phyloP scores from a whole-genome alignment of 441 rosid genomes.

The Populus hybrid region DNA sequence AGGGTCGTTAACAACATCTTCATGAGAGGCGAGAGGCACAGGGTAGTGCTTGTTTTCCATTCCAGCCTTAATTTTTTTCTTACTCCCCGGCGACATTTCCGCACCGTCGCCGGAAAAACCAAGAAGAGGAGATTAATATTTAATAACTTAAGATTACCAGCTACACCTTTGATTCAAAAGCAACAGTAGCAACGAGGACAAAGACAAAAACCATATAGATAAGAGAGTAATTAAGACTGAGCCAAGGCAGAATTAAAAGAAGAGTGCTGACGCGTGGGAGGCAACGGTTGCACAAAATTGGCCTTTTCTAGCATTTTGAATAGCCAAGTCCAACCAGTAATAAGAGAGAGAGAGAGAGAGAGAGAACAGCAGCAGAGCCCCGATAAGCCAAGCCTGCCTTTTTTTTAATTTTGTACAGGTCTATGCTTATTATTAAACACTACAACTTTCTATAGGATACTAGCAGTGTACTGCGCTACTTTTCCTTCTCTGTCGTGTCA shows the following conservation, averaged over 20 bases:
- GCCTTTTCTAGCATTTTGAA: constrained; percentile 45
- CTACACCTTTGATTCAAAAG: not conserved
- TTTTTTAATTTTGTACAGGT: constrained; percentile 27
- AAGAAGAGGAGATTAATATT: not conserved
- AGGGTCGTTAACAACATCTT: constrained; percentile 44
- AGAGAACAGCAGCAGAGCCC: constrained; percentile 7
- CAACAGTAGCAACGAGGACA: constrained; percentile 4
- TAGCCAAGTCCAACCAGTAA: constrained; percentile 16
- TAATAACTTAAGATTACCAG: not conserved
- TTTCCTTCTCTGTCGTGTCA: constrained; percentile 43
- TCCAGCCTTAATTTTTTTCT: constrained; percentile 10
- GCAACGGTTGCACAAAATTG: constrained; percentile 67
- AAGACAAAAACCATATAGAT: constrained; percentile 12
- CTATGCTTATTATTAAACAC: constrained; percentile 34
- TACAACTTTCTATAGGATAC: constrained; percentile 8
- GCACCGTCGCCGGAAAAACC: constrained; percentile 17
- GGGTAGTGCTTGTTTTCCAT: constrained; percentile 50
- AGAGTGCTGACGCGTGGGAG: constrained; percentile 40
- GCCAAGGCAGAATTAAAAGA: constrained; percentile 25
- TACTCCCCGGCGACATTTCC: constrained; percentile 46
- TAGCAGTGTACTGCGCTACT: constrained; percentile 10
- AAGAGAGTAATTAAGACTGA: constrained; percentile 32
- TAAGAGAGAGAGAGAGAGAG: not conserved
- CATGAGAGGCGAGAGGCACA: constrained; percentile 57
- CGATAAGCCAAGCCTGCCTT: constrained; percentile 10